phyloP scores from a whole-genome alignment of 768 basidiomycete genomes.

The Kwoniella heveanensis region DNA sequence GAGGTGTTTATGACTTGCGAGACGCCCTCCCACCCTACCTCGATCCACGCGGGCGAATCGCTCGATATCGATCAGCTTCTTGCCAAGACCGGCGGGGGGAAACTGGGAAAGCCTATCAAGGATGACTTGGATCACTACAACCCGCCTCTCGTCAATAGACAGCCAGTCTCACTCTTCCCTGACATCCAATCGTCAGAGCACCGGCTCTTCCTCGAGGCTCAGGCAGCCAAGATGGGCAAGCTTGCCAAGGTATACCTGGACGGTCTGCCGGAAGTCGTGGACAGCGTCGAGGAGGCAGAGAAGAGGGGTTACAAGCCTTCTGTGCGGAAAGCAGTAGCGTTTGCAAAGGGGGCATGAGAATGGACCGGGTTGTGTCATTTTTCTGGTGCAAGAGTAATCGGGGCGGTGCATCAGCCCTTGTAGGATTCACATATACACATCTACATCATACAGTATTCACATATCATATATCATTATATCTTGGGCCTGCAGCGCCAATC shows the following conservation, averaged over 20 bases:
- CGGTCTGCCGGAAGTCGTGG: slow-evolving; percentile 1
- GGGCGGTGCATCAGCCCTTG: too few species aligned
- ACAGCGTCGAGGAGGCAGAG: slow-evolving; percentile 2
- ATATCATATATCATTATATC: too few species aligned
- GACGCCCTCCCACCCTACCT: slow-evolving; percentile 82
- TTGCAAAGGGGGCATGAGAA: not conserved
- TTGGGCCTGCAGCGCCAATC: too few species aligned
- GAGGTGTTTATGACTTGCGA: slow-evolving; percentile 95
- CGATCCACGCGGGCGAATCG: slow-evolving; percentile 85
- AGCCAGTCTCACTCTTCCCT: slow-evolving; percentile 13
- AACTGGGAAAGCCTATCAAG: slow-evolving; percentile 16
- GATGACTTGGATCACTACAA: not conserved
- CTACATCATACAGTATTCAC: too few species aligned
- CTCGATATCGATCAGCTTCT: slow-evolving; percentile 71
- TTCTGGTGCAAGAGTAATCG: too few species aligned
- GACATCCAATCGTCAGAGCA: slow-evolving; percentile 20
- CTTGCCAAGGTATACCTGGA: slow-evolving; percentile 27
- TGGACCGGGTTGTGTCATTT: too few species aligned
- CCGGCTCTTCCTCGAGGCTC: slow-evolving; percentile 24
- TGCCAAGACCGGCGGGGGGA: slow-evolving; percentile 66
- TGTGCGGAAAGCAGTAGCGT: not conserved
- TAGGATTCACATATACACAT: too few species aligned
- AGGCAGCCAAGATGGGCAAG: slow-evolving; percentile 6
- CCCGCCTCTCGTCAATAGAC: not conserved
- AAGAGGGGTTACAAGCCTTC: not conserved